Evolutionary conservation across 768 basidiomycete genomes (phyloP).

Genomic region (Lentinus tigrinus): DNA sequence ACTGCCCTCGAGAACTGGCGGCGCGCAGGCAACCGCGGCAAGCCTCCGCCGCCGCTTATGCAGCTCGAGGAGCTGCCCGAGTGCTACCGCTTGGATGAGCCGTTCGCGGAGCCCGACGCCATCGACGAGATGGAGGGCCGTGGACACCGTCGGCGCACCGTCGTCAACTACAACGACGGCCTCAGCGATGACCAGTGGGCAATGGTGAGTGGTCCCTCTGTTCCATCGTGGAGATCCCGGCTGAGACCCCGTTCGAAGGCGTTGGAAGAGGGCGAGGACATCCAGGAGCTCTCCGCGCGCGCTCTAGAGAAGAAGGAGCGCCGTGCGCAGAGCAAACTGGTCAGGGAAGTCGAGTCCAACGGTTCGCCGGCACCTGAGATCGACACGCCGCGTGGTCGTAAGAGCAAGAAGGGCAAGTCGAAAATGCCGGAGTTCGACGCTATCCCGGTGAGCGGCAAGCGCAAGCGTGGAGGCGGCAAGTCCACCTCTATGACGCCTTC

Average conservation of each 20-base stretch:
- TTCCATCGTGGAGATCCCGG: not conserved
- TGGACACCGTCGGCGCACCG: conserved; percentile 78
- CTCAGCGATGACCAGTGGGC: conserved; percentile 94
- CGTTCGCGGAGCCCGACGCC: conserved; percentile 68
- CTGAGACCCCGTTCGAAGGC: conserved; percentile 41
- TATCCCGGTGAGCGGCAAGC: conserved; percentile 52
- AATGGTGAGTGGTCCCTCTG: conserved; percentile 47
- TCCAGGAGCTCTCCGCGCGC: conserved; percentile 70
- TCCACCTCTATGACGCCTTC: conserved; percentile 79
- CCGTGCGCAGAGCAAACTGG: conserved; percentile 55
- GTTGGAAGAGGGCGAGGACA: conserved; percentile 78
- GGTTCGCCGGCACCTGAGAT: conserved; percentile 25
- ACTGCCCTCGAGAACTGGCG: conserved; percentile 67
- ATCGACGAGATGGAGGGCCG: conserved; percentile 69
- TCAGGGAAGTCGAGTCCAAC: conserved; percentile 49
- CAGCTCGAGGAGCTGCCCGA: conserved; percentile 88
- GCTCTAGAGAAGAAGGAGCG: conserved; percentile 64
- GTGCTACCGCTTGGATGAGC: conserved; percentile 84
- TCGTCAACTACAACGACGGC: conserved; percentile 92
- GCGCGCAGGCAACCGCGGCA: conserved; percentile 70
- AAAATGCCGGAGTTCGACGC: conserved; percentile 41
- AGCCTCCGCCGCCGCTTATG: conserved; percentile 74
- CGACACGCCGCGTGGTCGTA: conserved; percentile 46
- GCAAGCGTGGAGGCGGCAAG: conserved; percentile 72
- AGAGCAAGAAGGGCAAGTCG: conserved; percentile 56